Conservation (phyloP, 108 stramenopile genomes). For the Skeletonema costatum region DNA sequence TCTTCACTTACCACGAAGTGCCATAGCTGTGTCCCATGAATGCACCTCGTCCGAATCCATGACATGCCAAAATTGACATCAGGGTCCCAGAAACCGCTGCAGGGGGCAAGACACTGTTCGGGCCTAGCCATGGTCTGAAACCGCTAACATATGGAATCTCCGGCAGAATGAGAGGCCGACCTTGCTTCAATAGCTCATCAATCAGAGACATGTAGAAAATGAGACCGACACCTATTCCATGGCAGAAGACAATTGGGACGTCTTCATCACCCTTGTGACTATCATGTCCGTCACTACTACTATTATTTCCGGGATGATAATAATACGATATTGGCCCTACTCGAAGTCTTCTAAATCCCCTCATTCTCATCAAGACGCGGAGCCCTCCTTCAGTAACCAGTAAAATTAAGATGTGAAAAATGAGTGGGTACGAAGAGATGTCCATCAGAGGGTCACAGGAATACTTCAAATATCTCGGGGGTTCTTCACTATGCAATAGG, state of each 20-base stretch:
- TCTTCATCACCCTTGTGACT: conserved; percentile 35
- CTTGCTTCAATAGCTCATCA: conserved; percentile 64
- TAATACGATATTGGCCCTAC: conserved; percentile 82
- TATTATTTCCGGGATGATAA: conserved; percentile 62
- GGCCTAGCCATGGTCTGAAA: conserved; percentile 84
- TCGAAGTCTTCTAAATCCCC: conserved; percentile 67
- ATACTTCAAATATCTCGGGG: conserved; percentile 65
- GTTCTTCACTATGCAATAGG: conserved; percentile 47
- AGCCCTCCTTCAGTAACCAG: conserved; percentile 67
- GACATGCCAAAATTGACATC: conserved; percentile 80
- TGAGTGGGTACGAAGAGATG: conserved; percentile 71
- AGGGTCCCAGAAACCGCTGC: conserved; percentile 71
- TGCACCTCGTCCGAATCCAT: conserved; percentile 65
- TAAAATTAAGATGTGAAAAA: conserved; percentile 73
- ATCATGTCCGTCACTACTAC: conserved; percentile 18
- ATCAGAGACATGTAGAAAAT: conserved; percentile 76
- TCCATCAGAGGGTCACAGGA: conserved; percentile 81
- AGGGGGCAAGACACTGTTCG: conserved; percentile 71
- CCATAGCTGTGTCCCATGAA: conserved; percentile 89
- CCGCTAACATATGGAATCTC: conserved; percentile 84
- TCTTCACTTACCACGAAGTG: conserved; percentile 43
- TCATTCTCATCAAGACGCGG: conserved; percentile 61
- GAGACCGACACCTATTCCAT: conserved; percentile 88
- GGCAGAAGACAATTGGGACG: conserved; percentile 81
- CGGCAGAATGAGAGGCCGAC: conserved; percentile 76